Evolutionary conservation across 768 basidiomycete genomes (phyloP).

Genomic region (Hypholoma fasciculare): DNA sequence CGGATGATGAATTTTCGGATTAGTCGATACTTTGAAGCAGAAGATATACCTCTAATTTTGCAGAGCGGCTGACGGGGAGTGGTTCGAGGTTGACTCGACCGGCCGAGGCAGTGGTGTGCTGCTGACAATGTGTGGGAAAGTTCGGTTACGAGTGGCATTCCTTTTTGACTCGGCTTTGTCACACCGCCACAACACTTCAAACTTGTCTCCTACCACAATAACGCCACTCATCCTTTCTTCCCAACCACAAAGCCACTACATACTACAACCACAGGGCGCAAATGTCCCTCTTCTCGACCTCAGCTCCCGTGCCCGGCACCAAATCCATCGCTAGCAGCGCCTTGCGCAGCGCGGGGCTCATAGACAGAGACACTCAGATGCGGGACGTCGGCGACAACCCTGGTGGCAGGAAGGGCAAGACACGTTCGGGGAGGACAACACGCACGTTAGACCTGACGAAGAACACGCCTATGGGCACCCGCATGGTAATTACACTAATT

Average conservation of each 20-base stretch:
- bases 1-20: constrained; percentile 15
- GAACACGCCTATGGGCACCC: constrained; percentile 48
- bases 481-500: constrained; percentile 69
- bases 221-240: not conserved
- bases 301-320: constrained; percentile 57
- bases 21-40: no score
- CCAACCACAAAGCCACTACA: constrained; percentile 4
- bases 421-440: constrained; percentile 54
- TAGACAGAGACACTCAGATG: constrained; percentile 77
- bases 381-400: constrained; percentile 68
- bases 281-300: constrained; percentile 54
- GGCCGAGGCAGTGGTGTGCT: not conserved
- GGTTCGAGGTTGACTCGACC: not conserved
- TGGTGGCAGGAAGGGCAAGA: constrained; percentile 74
- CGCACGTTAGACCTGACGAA: constrained; percentile 60
- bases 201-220: constrained; percentile 20
- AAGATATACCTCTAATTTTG: no score
- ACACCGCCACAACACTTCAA: constrained; percentile 18
- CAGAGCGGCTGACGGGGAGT: not conserved
- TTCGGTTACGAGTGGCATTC: constrained; percentile 11
- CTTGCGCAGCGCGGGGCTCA: constrained; percentile 70
- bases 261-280: constrained; percentile 9
- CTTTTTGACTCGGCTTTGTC: constrained; percentile 38
- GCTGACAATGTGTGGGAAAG: constrained; percentile 22
- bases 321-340: constrained; percentile 61